Percentiles rank a stretch among this genome's conserved stretches.
Conservation (phyloP, 768 basidiomycete genomes). For the Leccinum broughii region DNA sequence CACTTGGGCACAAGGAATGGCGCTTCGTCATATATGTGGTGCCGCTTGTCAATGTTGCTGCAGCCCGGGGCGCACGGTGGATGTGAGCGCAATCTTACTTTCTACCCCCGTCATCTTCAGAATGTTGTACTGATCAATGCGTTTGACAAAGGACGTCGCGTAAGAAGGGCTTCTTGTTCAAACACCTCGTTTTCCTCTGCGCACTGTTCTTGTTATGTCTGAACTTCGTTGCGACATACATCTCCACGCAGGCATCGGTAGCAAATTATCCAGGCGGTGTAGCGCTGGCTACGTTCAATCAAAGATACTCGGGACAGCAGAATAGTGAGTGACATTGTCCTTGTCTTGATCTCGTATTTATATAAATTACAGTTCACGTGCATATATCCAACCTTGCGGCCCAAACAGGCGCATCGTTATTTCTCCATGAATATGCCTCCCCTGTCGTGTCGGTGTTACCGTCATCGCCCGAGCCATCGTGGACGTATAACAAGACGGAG, state of each 20-base stretch:
- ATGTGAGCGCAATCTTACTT: constrained; percentile 49
- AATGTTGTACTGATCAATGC: neutral
- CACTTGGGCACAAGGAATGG: constrained; percentile 95
- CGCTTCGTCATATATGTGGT: constrained; percentile 89
- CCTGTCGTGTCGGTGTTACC: constrained; percentile 39
- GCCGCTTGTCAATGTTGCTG: constrained; percentile 78
- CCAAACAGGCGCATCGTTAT: constrained; percentile 89
- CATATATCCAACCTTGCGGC: constrained; percentile 85
- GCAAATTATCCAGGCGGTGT: constrained; percentile 89
- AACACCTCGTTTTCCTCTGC: constrained; percentile 45
- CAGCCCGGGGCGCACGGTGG: constrained; percentile 61
- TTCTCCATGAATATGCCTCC: constrained; percentile 67
- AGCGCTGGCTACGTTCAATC: constrained; percentile 66
- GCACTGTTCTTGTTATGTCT: constrained; percentile 47
- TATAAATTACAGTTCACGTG: constrained; percentile 49
- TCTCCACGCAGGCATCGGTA: constrained; percentile 59
- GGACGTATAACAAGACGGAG: constrained; percentile 88
- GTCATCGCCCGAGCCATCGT: constrained; percentile 29
- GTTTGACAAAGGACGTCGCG: constrained; percentile 41
- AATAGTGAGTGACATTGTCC: constrained; percentile 27
- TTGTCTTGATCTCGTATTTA: neutral
- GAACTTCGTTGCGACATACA: constrained; percentile 54
- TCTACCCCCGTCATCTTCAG: neutral
- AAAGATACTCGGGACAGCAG: constrained; percentile 38
- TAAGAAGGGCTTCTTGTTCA: constrained; percentile 49